Evolutionary conservation across 2,329 filamentous ascomycete genomes (phyloP), one percentile per base, ranked within the genome.

Genomic region (Catunica adiposa): DNA sequence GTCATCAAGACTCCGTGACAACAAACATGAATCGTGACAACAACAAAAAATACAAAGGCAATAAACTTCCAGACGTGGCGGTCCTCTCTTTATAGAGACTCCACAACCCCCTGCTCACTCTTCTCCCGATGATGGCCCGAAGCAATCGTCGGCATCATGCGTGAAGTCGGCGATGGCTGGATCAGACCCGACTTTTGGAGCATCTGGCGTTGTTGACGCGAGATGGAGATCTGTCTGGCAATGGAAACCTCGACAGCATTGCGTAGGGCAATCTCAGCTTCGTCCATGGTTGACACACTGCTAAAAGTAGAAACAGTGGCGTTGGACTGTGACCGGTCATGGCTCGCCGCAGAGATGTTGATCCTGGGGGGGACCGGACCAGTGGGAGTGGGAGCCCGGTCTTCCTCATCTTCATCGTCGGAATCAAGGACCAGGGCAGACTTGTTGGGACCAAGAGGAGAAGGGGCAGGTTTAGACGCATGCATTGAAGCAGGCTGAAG

Each of bases 181-280:
- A 60, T 56, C 11, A 59, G 29, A 50, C 31, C 59, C 54, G 54
- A 55, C 29, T 55, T 59, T 44, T 59, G 57, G 1, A 83, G 67
- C 59, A 83, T 67, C 62, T 76, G 73, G 17, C 77, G 71, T 65
- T 84, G 82, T 65, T 80, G 73, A 11, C 75, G 69, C 11, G 79
- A 82, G 25, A 84, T 70, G 60, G 77, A 82, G 61, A 85, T 83
- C 64, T 84, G 80, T 1, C 82, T 72, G 0, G 81, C 81, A 61
- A 85, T 84, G 1, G 80, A 83, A 48, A 82, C 72, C 65, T 83
- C 77, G 3, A 82, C 79, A 1, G 80, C 77, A 46, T 73, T 73
- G 60, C 74, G 73, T 14, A 77, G 65, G 5, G 68, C 70, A 22
- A 65, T 64, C 60, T 73, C 69, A 1, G 66, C 54, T 29, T 73